Evolutionary conservation across 2,329 filamentous ascomycete species (phyloP), one percentile per base, ranked within the genome.

Genomic region (Thermoascus crustaceus): DNA sequence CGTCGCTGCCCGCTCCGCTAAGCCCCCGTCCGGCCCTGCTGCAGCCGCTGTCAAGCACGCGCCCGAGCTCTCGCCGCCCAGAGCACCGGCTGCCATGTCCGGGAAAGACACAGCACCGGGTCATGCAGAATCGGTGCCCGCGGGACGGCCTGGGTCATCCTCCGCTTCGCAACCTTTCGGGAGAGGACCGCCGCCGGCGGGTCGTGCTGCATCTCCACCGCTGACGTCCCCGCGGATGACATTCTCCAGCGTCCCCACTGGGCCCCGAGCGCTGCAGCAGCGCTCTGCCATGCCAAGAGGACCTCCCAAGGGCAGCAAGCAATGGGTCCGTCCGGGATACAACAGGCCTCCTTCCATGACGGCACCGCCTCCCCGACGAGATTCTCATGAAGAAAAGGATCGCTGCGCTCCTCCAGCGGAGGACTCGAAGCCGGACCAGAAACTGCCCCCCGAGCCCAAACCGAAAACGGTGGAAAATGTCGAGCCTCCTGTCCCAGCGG

Each of bases 201-300:
- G 48, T 17, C 49, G 49, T 13, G 48, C 51, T 7, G 30, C 44
- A 11, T 61, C 60, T 13, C 55, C 52, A 5, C 45, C 53, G 2
- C 53, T 53, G 7, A 62, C 58, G 4, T 64, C 62, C 3, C 61
- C 62, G 13, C 52, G 50, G 8, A 54, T 58, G 47, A 49, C 54
- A 30, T 43, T 54, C 17, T 52, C 57, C 7, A 58, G 44, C 21
- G 58, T 65, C 13, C 63, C 63, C 8, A 66, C 61, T 6, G 63
- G 60, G 3, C 62, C 63, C 21, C 60, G 63, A 33, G 61, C 61
- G 5, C 50, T 58, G n/a, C 54, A 61, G 30, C 55, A 58, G 38
- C 53, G 57, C 31, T 47, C 49, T 5, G 41, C 52, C 22, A 47
- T 48, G 9, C 52, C 56, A 7, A 50, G 59, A 18, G 52, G 52